phyloP scores from a whole-genome alignment of 148 eudicot genomes.

The Rhododendron ferrugineum region DNA sequence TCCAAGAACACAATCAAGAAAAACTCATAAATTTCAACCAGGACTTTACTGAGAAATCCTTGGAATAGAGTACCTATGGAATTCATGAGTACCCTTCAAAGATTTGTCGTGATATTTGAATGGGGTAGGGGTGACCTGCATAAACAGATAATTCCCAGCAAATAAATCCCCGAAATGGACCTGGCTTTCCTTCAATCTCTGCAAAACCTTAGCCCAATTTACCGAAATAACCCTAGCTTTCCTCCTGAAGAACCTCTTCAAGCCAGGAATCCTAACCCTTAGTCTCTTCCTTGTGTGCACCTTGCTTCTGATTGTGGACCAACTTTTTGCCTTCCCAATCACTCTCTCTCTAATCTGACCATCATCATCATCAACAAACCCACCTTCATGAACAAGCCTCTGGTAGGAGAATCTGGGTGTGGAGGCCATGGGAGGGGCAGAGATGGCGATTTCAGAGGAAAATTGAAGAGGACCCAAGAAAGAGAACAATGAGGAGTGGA shows the following conservation, averaged over 20 bases:
- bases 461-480: not conserved
- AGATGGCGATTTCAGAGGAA: not conserved
- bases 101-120: constrained; percentile 16
- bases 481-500: not conserved
- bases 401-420: constrained; percentile 48
- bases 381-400: constrained; percentile 43
- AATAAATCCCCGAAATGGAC: constrained; percentile 80
- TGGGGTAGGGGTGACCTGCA: constrained; percentile 69
- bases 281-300: constrained; percentile 31
- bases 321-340: constrained; percentile 27
- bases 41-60: not conserved
- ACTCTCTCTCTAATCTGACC: constrained; percentile 15
- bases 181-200: constrained; percentile 63
- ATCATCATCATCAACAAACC: constrained; percentile 24
- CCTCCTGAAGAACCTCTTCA: constrained; percentile 44
- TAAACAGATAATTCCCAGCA: constrained; percentile 78
- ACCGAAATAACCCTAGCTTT: constrained; percentile 30
- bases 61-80: constrained; percentile 1
- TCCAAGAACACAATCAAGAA: not conserved
- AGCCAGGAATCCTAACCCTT: constrained; percentile 49
- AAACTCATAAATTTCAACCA: not conserved
- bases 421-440: constrained; percentile 13
- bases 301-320: constrained; percentile 23
- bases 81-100: constrained; percentile 2
- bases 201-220: constrained; percentile 45